Evolutionary conservation across 371 early-diverging fungal species (phyloP), one percentile per base, ranked within the genome.

Genomic region (Lichtheimia corymbifera): DNA sequence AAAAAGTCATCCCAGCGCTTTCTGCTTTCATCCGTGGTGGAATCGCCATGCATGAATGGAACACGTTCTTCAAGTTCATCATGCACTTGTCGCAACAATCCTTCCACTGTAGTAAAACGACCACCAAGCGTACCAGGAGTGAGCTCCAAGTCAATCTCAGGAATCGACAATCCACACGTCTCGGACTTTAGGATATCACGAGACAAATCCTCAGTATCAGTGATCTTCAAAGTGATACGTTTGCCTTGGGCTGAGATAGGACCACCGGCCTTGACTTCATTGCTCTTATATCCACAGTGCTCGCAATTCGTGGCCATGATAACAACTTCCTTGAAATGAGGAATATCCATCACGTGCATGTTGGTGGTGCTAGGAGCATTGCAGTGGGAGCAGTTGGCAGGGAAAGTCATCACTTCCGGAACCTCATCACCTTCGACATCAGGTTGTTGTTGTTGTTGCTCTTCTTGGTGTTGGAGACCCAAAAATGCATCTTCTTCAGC

Each of bases 261-360:
- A 9, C 97, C 96, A 53, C 96, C 94, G 25, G 95, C 89, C 83
- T 97, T 97, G 69, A 97, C 95, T 71, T 97, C 97, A 70, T 95
- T 96, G 60, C 88, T 88, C 87, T 95, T 96, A 80, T 91, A 97
- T 14, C 96, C 97, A 71, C 97, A 97, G 6, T 66, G 62, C 22
- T 96, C 93, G 77, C 97, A 97, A 57, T 83, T 82, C 5, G 96
- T 96, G n/a, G 95, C 88, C 97, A 96, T 96, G 64, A 97, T 91
- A 45, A 97, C 90, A 13, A 97, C 95, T 65, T 97, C 92, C 73
- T 95, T 95, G 68, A 97, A 97, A 67, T 97, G 93, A 50, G 96
- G 96, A 64, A 97, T 95, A 51, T 93, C 81, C 65, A 97, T 66
- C 51, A 95, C 75, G 40, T 95, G 93, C 97, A 97, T 96, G 61